phyloP scores from a whole-genome alignment of 345 rosid species.

The Gossypium longicalyx region DNA sequence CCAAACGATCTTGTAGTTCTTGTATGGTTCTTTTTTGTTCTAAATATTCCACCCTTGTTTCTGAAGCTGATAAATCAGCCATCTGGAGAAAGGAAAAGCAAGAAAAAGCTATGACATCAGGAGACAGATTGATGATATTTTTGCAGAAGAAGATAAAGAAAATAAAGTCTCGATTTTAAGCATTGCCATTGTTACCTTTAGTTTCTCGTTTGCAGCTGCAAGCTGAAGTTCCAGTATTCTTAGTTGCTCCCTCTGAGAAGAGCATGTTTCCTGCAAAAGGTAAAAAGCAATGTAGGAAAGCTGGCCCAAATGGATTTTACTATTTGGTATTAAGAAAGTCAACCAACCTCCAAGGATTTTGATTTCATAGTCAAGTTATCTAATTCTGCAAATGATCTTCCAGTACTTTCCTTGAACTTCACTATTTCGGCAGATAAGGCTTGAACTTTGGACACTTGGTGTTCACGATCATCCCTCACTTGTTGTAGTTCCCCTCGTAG shows the following conservation, averaged over 20 bases:
- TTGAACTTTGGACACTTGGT: slow-evolving; percentile 53
- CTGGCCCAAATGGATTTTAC: not conserved
- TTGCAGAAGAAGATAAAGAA: not conserved
- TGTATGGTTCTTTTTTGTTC: slow-evolving; percentile 36
- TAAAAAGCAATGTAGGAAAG: slow-evolving; percentile 12
- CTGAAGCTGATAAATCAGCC: slow-evolving; percentile 49
- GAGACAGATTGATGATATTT: not conserved
- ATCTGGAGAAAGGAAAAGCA: slow-evolving; percentile 35
- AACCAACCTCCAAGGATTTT: slow-evolving; percentile 74
- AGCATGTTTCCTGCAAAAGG: slow-evolving; percentile 64
- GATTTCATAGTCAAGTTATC: slow-evolving; percentile 55
- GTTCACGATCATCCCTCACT: slow-evolving; percentile 86
- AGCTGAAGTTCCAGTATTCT: slow-evolving; percentile 53
- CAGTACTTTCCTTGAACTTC: slow-evolving; percentile 61
- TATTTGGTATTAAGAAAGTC: not conserved
- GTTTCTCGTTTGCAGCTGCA: slow-evolving; percentile 67
- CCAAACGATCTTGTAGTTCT: slow-evolving; percentile 54
- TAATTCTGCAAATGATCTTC: slow-evolving; percentile 63
- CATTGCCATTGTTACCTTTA: slow-evolving; percentile 45
- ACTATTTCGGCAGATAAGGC: slow-evolving; percentile 51
- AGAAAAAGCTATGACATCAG: not conserved
- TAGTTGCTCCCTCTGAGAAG: slow-evolving; percentile 74
- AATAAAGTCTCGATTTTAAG: not conserved
- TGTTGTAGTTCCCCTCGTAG: slow-evolving; percentile 77
- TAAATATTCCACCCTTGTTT: slow-evolving; percentile 47